Evolutionary conservation across 2,329 filamentous ascomycete species (phyloP).

Genomic region (Sarocladium strictum): DNA sequence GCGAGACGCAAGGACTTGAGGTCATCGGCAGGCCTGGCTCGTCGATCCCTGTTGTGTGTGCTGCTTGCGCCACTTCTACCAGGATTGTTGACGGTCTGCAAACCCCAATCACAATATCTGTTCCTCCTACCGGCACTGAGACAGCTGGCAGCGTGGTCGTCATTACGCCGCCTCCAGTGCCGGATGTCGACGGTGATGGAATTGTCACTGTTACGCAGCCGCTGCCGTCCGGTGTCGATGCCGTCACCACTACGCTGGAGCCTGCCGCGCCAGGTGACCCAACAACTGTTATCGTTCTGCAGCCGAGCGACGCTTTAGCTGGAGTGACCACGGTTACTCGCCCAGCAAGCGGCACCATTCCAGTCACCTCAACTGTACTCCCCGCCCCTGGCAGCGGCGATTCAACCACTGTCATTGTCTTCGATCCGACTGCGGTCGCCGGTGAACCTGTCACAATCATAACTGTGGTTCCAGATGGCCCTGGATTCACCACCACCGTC

Average conservation of each 20-base stretch:
- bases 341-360: neutral
- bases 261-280: neutral
- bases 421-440: neutral
- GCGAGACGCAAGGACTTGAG: neutral
- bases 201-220: neutral
- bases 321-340: neutral
- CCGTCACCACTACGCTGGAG: neutral
- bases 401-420: neutral
- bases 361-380: neutral
- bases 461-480: neutral
- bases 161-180: neutral
- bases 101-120: neutral
- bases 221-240: neutral
- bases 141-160: neutral
- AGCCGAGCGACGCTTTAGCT: neutral
- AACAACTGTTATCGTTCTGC: neutral
- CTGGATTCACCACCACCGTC: neutral
- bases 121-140: neutral
- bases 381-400: neutral
- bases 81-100: neutral
- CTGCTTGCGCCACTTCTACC: neutral
- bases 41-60: neutral
- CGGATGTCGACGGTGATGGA: neutral
- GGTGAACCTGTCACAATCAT: neutral
- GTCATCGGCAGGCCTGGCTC: neutral